Evolutionary conservation across 345 rosid genomes (phyloP).

Genomic region (Clarkia xantiana): DNA sequence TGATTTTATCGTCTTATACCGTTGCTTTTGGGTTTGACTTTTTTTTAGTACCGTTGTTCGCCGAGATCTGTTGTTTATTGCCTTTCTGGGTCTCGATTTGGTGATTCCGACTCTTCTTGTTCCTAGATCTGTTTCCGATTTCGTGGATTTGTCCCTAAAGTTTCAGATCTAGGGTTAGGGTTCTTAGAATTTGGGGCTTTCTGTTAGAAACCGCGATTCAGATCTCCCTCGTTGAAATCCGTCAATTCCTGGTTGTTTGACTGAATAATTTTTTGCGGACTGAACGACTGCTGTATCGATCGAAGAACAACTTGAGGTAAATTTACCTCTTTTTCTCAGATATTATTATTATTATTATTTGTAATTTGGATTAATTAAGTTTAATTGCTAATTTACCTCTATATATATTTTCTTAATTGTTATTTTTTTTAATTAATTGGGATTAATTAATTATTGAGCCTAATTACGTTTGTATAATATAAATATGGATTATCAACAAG

Average conservation of each 20-base stretch:
- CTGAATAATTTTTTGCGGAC: slow-evolving; percentile 1
- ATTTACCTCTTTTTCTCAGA: too few species aligned
- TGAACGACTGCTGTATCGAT: slow-evolving; percentile 8
- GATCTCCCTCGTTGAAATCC: too few species aligned
- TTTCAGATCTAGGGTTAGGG: slow-evolving; percentile 27
- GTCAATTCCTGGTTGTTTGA: background rate
- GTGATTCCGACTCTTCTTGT: background rate
- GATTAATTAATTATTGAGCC: too few species aligned
- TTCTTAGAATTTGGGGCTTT: slow-evolving; percentile 11
- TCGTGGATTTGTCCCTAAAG: slow-evolving; percentile 2
- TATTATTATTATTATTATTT: too few species aligned
- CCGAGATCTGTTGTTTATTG: slow-evolving; percentile 9
- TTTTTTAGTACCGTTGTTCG: too few species aligned
- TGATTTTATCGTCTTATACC: background rate
- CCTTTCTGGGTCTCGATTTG: background rate
- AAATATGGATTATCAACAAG: too few species aligned
- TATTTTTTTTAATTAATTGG: too few species aligned
- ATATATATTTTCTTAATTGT: too few species aligned
- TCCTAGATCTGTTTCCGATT: slow-evolving; percentile 2
- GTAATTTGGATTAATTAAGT: too few species aligned
- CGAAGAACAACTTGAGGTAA: slow-evolving; percentile 18
- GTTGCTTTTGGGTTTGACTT: too few species aligned
- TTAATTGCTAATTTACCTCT: too few species aligned
- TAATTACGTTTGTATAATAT: too few species aligned
- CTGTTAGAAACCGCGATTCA: background rate